These are phyloP conservation scores for Spirogloea muscicola DNA, from an alignment of 139 green algal species.

Conservation along the genomic window DNA sequence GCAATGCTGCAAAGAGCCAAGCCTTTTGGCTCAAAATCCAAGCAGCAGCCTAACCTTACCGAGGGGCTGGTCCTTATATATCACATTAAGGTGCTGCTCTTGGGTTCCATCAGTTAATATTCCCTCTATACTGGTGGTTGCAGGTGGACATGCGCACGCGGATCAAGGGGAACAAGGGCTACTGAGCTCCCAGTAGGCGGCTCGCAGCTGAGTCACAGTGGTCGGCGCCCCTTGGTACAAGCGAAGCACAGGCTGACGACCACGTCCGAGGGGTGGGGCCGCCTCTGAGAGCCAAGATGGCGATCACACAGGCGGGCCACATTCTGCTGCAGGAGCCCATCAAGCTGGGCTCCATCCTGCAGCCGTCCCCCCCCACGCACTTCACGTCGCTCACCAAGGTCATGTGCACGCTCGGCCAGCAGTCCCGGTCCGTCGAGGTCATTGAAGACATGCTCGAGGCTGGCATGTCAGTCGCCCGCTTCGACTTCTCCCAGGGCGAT, in stretches of 20 bases:
- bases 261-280: no score
- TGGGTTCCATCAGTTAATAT: no score
- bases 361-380: background rate
- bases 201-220: no score
- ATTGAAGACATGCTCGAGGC: constrained; percentile 39
- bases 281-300: no score
- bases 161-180: constrained; percentile 16
- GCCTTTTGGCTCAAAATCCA: background rate
- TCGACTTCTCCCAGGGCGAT: constrained; percentile 46
- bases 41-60: background rate
- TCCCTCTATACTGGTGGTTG: no score
- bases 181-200: no score
- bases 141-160: constrained; percentile 12
- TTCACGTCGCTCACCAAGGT: constrained; percentile 40
- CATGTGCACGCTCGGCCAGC: constrained; percentile 38
- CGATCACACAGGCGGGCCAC: no score
- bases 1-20: background rate
- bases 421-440: constrained; percentile 40
- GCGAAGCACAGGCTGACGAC: no score
- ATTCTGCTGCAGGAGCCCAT: no score
- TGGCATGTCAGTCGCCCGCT: constrained; percentile 50
- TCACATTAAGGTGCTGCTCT: no score
- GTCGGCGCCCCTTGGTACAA: no score
- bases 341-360: background rate
- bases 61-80: background rate